Evolutionary conservation across 768 basidiomycete species (phyloP).

Genomic region (Russula emetica): DNA sequence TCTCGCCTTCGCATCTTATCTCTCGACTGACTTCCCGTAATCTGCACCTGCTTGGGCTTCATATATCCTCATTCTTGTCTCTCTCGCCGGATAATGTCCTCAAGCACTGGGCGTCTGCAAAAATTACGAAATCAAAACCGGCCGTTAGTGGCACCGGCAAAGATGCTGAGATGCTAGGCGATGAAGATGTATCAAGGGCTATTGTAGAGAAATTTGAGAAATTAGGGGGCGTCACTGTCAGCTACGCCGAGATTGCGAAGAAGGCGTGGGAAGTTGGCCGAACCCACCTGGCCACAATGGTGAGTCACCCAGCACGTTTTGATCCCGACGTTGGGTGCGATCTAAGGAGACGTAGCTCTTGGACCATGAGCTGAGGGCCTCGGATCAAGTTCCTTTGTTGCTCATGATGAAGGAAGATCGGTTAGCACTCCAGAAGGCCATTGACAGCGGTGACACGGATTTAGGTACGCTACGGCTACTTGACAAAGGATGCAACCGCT

Average conservation of each 20-base stretch:
- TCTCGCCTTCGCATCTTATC: constrained; percentile 77
- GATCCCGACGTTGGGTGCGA: background rate
- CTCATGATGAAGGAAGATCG: constrained; percentile 93
- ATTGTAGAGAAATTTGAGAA: constrained; percentile 91
- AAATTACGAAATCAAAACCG: constrained; percentile 72
- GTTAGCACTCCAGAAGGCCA: constrained; percentile 80
- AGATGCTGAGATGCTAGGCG: constrained; percentile 57
- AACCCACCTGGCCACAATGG: constrained; percentile 78
- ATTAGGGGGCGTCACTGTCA: constrained; percentile 72
- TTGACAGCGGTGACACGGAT: constrained; percentile 94
- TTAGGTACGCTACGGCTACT: constrained; percentile 51
- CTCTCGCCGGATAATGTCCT: constrained; percentile 84
- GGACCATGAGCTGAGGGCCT: constrained; percentile 84
- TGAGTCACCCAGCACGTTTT: constrained; percentile 31
- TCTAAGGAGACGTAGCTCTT: constrained; percentile 52
- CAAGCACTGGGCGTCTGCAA: constrained; percentile 94
- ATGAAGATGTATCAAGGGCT: constrained; percentile 70
- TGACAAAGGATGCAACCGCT: background rate
- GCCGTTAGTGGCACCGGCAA: constrained; percentile 48
- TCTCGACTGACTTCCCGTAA: constrained; percentile 80
- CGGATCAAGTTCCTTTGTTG: constrained; percentile 90
- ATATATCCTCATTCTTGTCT: constrained; percentile 79
- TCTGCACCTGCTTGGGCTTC: constrained; percentile 86
- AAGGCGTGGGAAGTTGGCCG: constrained; percentile 90
- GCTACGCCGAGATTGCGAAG: constrained; percentile 92